Conservation (phyloP, 169 alveolate genomes). For the Eimeria acervulina region DNA sequence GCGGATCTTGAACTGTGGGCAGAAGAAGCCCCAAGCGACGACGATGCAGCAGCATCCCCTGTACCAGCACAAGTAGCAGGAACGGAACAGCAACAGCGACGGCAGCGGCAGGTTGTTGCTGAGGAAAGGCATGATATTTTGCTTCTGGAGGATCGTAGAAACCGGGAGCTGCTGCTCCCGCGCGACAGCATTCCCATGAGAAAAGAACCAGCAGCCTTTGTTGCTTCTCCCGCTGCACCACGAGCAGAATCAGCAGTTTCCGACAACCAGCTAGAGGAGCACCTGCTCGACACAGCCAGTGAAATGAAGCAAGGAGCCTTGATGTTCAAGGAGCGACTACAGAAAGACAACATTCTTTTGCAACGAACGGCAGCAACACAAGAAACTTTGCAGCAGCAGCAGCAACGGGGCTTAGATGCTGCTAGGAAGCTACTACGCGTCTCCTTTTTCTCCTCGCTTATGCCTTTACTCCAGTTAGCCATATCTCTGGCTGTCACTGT, state of each 20-base stretch:
- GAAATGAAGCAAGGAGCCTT: constrained; percentile 65
- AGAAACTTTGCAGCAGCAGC: constrained; percentile 51
- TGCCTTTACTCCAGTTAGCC: constrained; percentile 60
- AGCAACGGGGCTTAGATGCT: constrained; percentile 38
- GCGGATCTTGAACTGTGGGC: constrained; percentile 64
- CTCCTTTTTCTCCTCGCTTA: constrained; percentile 45
- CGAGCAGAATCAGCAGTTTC: not conserved
- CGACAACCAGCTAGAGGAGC: constrained; percentile 15
- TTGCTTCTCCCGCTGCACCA: not conserved
- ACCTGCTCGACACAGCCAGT: constrained; percentile 26
- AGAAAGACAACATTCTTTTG: constrained; percentile 33
- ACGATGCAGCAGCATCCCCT: not conserved
- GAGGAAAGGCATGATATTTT: not conserved
- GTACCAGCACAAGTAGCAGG: constrained; percentile 18
- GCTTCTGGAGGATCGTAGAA: not conserved
- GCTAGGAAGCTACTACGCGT: constrained; percentile 63
- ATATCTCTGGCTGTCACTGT: constrained; percentile 2
- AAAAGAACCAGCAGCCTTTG: not conserved
- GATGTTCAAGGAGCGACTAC: constrained; percentile 25
- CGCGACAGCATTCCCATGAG: not conserved
- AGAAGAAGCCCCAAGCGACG: constrained; percentile 30
- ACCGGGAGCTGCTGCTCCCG: constrained; percentile 36
- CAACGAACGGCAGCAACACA: constrained; percentile 69
- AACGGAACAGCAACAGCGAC: not conserved
- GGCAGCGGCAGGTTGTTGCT: not conserved